Percentiles rank a stretch among this genome's conserved stretches.
Conservation (phyloP, 1,284 basidiomycete genomes). For the Ganoderma meredithae region DNA sequence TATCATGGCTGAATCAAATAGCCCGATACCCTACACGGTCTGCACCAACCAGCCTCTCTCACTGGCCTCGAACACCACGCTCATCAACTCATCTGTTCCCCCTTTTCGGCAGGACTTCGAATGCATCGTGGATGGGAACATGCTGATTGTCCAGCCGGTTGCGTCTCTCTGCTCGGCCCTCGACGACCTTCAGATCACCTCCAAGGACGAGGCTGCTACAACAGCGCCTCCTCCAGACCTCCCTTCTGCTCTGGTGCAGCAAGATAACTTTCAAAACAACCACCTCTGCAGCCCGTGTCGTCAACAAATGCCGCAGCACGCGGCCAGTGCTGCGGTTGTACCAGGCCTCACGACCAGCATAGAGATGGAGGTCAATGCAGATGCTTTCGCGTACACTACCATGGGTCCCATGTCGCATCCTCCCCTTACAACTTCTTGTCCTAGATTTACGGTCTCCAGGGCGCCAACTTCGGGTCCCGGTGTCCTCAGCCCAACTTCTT, state of each 20-base stretch:
- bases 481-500: neutral
- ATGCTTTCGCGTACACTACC: slow-evolving; percentile 5
- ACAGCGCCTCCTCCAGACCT: neutral
- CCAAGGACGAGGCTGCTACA: neutral
- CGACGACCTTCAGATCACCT: neutral
- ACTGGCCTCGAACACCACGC: neutral
- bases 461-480: too few species aligned
- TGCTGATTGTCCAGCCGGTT: neutral
- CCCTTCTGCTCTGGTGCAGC: neutral
- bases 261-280: neutral
- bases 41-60: neutral
- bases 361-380: slow-evolving; percentile 6
- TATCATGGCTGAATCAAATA: too few species aligned
- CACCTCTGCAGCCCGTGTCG: neutral
- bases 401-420: slow-evolving; percentile 3
- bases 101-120: neutral
- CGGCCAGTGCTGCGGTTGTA: slow-evolving; percentile 16
- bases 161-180: neutral
- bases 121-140: neutral
- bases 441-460: too few species aligned
- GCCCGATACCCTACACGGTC: too few species aligned
- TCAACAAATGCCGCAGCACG: slow-evolving; percentile 10
- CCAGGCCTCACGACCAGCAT: slow-evolving; percentile 2
- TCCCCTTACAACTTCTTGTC: too few species aligned
- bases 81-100: neutral